Percentiles rank a stretch among this genome's conserved stretches.
phyloP scores from a whole-genome alignment of 179 eudicot species.

The Sideroxylon spinosum region DNA sequence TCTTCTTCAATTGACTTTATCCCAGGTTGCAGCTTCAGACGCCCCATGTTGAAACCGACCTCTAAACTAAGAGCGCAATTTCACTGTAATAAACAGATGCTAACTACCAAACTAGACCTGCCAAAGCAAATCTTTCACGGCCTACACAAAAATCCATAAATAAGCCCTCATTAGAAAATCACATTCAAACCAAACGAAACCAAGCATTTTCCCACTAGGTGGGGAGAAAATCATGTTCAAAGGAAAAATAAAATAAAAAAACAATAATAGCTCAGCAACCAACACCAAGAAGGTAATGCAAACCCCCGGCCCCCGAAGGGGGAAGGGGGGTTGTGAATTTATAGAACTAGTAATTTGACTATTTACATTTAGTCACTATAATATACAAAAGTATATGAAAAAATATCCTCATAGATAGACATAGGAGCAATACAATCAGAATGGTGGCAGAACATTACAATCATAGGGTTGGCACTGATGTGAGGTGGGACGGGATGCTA shows the following conservation, averaged over 20 bases:
- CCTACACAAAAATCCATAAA: not conserved
- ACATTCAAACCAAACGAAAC: too few species aligned
- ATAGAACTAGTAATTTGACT: too few species aligned
- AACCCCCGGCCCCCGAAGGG: not conserved
- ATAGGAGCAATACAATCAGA: not conserved
- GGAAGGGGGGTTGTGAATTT: too few species aligned
- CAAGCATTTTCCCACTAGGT: too few species aligned
- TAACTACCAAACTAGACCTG: not conserved
- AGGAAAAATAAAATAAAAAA: too few species aligned
- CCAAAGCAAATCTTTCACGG: not conserved
- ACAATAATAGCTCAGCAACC: not conserved
- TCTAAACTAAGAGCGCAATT: slow-evolving; percentile 3
- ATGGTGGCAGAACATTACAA: too few species aligned
- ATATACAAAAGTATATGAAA: too few species aligned
- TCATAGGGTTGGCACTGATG: too few species aligned
- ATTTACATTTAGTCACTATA: not conserved
- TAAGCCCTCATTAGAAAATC: not conserved
- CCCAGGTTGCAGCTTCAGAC: slow-evolving; percentile 48
- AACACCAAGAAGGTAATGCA: not conserved
- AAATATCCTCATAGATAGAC: not conserved
- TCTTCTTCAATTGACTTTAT: slow-evolving; percentile 50
- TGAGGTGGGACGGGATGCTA: too few species aligned
- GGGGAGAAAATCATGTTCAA: too few species aligned
- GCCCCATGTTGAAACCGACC: slow-evolving; percentile 36
- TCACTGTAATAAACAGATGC: slow-evolving; percentile 11